Conservation (phyloP, 108 stramenopile species). For the Cylindrotheca closterium region DNA sequence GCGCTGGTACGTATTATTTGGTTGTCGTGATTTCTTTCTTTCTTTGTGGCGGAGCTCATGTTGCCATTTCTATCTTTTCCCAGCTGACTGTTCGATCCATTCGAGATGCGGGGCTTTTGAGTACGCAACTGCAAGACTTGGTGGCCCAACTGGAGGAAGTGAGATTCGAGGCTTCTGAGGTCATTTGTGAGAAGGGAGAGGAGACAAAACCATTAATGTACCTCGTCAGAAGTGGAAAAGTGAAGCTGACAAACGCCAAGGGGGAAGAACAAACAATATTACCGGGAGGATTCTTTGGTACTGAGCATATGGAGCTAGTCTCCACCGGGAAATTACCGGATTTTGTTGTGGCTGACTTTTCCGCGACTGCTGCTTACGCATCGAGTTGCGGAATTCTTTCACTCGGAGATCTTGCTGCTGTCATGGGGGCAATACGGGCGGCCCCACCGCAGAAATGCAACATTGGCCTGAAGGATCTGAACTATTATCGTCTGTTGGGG, state of each 20-base stretch:
- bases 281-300: slow-evolving; percentile 50
- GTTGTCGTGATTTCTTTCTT: no score
- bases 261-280: slow-evolving; percentile 35
- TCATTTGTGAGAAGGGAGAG: slow-evolving; percentile 79
- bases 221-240: slow-evolving; percentile 55
- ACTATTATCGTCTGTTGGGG: slow-evolving; percentile 67
- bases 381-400: slow-evolving; percentile 62
- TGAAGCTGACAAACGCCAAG: slow-evolving; percentile 35
- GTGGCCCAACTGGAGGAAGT: slow-evolving; percentile 44
- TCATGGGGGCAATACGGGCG: slow-evolving; percentile 7
- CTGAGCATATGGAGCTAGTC: slow-evolving; percentile 35
- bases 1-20: slow-evolving; percentile 38
- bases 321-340: slow-evolving; percentile 1
- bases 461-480: slow-evolving; percentile 51
- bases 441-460: slow-evolving; percentile 11
- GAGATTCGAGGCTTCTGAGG: slow-evolving; percentile 54
- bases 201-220: slow-evolving; percentile 47
- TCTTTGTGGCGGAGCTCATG: not conserved
- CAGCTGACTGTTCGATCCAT: not conserved
- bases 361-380: slow-evolving; percentile 45
- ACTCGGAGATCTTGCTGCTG: slow-evolving; percentile 33
- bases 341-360: slow-evolving; percentile 38
- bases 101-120: not conserved
- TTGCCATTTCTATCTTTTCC: not conserved
- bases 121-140: slow-evolving; percentile 49